These are phyloP conservation scores for Hyphopichia pseudoburtonii DNA, from an alignment of 1,139 yeast species.

Conservation along the genomic window DNA sequence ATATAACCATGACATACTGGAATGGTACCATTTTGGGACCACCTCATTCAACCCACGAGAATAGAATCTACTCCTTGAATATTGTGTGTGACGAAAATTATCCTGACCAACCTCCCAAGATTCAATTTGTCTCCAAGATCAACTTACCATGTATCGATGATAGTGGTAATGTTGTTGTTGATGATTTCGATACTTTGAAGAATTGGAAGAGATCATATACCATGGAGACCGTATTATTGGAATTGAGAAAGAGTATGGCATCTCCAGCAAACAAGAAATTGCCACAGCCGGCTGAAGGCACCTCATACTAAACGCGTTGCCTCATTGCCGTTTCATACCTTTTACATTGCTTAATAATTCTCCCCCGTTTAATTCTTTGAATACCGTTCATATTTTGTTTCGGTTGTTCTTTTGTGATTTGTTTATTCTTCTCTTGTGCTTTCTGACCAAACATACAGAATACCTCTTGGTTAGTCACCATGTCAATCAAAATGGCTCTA, in stretches of 20 bases:
- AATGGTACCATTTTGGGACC: constrained; percentile 97
- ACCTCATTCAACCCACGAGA: constrained; percentile 92
- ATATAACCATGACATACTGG: constrained; percentile 90
- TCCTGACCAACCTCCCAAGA: constrained; percentile 87
- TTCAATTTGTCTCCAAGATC: constrained; percentile 76
- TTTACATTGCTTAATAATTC: too few relatives aligned
- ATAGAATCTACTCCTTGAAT: constrained; percentile 82
- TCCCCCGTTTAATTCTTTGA: too few relatives aligned
- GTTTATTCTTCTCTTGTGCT: too few relatives aligned
- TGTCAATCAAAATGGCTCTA: too few relatives aligned
- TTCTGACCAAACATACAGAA: too few relatives aligned
- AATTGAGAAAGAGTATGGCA: constrained; percentile 84
- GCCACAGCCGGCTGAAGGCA: constrained; percentile 89
- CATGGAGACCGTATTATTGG: constrained; percentile 88
- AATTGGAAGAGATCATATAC: constrained; percentile 88
- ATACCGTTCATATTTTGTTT: too few relatives aligned
- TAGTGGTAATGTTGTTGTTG: constrained; percentile 64
- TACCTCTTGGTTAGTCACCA: too few relatives aligned
- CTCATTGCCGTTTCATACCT: too few relatives aligned
- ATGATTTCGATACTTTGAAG: constrained; percentile 66
- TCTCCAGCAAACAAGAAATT: constrained; percentile 77
- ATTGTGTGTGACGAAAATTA: constrained; percentile 81
- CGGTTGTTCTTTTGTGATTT: too few relatives aligned
- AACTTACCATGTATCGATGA: constrained; percentile 87
- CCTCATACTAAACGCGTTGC: constrained; percentile 54